Evolutionary conservation across 2,329 filamentous ascomycete species (phyloP), one percentile per base, ranked within the genome.

Genomic region (Basipetospora chlamydospora): DNA sequence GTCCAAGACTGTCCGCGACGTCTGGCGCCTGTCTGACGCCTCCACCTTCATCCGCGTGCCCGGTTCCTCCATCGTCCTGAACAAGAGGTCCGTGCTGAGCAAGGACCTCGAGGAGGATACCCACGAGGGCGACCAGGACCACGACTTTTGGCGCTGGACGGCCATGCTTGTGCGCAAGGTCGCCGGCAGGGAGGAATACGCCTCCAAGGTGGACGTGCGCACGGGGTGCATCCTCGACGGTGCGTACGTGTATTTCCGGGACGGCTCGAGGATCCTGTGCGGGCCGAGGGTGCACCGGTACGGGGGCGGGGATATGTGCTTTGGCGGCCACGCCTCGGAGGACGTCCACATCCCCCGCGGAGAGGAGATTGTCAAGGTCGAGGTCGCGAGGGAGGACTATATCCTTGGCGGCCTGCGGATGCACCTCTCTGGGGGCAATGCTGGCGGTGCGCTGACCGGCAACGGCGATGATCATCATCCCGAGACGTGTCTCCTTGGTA

Each of bases 181-280:
- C 6, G 17, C 35, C 9, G 57, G 56, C 23, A 42, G 38, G 15
- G 35, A 65, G 4, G 47, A 57, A 9, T 49, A 50, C n/a, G 63
- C 60, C 1, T 52, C 47, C 2, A 54, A 49, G 12, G 59, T 68
- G 20, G 63, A 67, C 41, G 43, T 66, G 3, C 53, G 61, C 2
- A 57, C 65, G 5, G 64, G 64, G 4, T 52, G 47, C 28, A 44
- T 49, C 6, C 55, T 66, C 28, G 63, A 67, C 35, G 62, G 64
- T 18, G 61, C 58, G 5, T 53, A 61, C 22, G 56, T 67, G 3
- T 50, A 61, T 41, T 67, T 61, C 43, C 48, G 47, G 30, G 62
- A 66, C 37, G 62, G 60, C 7, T 50, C 53, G n/a, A 46, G 43
- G 8, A 53, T 56, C 11, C 58, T 61, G 20, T 66, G 62, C 44